Evolutionary conservation across 495 filamentous ascomycete genomes (phyloP), one percentile per base, ranked within the genome.

Genomic region (Tetracladium marchalianum): DNA sequence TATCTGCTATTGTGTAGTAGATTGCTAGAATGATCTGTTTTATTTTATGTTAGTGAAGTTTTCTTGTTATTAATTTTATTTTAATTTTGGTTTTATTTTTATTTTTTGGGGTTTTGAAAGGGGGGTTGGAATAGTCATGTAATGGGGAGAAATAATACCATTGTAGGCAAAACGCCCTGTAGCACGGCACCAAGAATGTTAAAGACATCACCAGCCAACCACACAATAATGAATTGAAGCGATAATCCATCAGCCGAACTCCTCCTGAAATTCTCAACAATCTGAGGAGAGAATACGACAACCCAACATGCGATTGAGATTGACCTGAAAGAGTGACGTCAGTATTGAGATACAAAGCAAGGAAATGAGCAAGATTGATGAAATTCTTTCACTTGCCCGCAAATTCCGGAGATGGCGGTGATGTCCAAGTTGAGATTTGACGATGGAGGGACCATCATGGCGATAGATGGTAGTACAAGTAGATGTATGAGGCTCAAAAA

Each of bases 281-380:
- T 98, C 50, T 98, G 92, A 8, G 92, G 92, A 0, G 90, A 89
- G 69, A 94, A 98, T 33, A 98, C 92, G 22, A 96, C 88, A 15
- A 98, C 83, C 92, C 92, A 98, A 59, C 89, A 95, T 37, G 90
- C 88, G 56, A 98, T 95, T 18, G 86, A 92, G 51, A 98, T 89
- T 2, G 90, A 95, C 8, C 85, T 90, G 50, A 22, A n/a, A n/a
- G n/a, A 2, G 32, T 32, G 13, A 35, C 36, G 40, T 56, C 42
- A 55, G 44, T 43, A 35, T 31, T 19, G n/a, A 31, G 11, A 12
- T 31, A 47, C 24, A 39, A 51, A 17, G 35, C 32, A 45, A 27
- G 15, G 27, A 12, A 16, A 33, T 10, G 12, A 7, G 39, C n/a
- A 35, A 32, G 7, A 7, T 27, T 45, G n/a, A 35, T 45, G 19